phyloP scores from a whole-genome alignment of 768 basidiomycete species.

The Termitomyces titanicus region DNA sequence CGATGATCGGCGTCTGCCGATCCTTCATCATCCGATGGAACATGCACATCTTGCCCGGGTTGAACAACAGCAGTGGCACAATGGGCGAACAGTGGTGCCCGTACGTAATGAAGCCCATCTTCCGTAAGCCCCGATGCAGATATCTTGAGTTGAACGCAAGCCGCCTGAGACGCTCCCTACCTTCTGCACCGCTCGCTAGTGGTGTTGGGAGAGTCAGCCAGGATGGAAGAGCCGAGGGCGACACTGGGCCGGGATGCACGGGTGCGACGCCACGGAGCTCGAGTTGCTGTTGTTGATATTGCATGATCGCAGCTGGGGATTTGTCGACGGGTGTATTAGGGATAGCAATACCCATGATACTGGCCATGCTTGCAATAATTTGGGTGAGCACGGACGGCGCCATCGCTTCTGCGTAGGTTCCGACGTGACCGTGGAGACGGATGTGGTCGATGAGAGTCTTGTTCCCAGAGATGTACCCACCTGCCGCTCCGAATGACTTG shows the following conservation, averaged over 20 bases:
- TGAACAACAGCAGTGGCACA: slow-evolving; percentile 88
- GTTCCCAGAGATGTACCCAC: slow-evolving; percentile 89
- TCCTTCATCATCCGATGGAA: slow-evolving; percentile 89
- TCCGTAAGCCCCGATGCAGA: slow-evolving; percentile 78
- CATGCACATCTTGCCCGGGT: slow-evolving; percentile 90
- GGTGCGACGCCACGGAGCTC: slow-evolving; percentile 32
- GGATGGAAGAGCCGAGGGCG: slow-evolving; percentile 57
- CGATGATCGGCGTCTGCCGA: slow-evolving; percentile 74
- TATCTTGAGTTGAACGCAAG: slow-evolving; percentile 96
- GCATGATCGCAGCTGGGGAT: slow-evolving; percentile 21
- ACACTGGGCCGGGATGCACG: slow-evolving; percentile 66
- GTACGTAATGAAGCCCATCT: slow-evolving; percentile 96
- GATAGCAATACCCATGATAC: slow-evolving; percentile 84
- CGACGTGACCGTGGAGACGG: slow-evolving; percentile 76
- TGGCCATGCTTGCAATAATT: slow-evolving; percentile 88
- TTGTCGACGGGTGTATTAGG: slow-evolving; percentile 31
- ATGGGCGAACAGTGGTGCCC: slow-evolving; percentile 91
- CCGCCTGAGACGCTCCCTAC: slow-evolving; percentile 74
- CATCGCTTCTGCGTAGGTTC: slow-evolving; percentile 87
- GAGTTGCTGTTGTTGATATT: slow-evolving; percentile 6
- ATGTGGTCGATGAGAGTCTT: slow-evolving; percentile 79
- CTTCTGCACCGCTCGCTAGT: slow-evolving; percentile 82
- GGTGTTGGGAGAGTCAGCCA: slow-evolving; percentile 77
- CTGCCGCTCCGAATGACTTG: slow-evolving; percentile 89
- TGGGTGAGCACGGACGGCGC: slow-evolving; percentile 89